A percentile compares a stretch with the other conserved stretches of the same genome.
Conservation (phyloP, 179 eudicot genomes). For the Silene vulgaris region DNA sequence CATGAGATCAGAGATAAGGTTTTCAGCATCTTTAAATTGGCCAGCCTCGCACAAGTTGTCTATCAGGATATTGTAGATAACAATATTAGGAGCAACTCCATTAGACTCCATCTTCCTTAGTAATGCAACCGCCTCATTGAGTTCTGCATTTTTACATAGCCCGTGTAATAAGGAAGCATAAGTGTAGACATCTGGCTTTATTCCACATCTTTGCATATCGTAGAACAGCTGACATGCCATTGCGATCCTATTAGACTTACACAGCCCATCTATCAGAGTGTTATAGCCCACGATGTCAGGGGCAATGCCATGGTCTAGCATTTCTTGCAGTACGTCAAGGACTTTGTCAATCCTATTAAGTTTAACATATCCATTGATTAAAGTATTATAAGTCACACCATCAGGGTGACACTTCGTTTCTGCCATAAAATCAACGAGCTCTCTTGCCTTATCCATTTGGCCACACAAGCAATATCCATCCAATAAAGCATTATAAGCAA, state of each 20-base stretch:
- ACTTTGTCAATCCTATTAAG: neutral
- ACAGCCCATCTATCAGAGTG: neutral
- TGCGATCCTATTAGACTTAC: neutral
- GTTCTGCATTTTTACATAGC: neutral
- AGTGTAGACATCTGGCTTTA: neutral
- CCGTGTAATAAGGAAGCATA: neutral
- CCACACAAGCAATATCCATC: conserved; percentile 10
- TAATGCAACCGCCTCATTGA: neutral
- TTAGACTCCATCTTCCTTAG: neutral
- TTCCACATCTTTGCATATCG: neutral
- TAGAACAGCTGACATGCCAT: neutral
- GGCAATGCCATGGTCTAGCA: neutral
- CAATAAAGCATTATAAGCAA: neutral
- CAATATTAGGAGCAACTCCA: neutral
- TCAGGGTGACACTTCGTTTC: neutral
- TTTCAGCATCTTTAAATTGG: neutral
- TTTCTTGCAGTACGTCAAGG: neutral
- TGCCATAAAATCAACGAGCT: neutral
- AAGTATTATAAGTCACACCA: neutral
- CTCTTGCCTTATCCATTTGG: conserved; percentile 2
- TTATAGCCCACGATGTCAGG: neutral
- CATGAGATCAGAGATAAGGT: neutral
- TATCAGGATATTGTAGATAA: neutral
- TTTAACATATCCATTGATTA: conserved; percentile 3
- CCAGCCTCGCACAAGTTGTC: neutral